Percentiles rank a stretch among this genome's conserved stretches.
Evolutionary conservation across 2,329 filamentous ascomycete species (phyloP).

Genomic region (Alternaria arborescens): DNA sequence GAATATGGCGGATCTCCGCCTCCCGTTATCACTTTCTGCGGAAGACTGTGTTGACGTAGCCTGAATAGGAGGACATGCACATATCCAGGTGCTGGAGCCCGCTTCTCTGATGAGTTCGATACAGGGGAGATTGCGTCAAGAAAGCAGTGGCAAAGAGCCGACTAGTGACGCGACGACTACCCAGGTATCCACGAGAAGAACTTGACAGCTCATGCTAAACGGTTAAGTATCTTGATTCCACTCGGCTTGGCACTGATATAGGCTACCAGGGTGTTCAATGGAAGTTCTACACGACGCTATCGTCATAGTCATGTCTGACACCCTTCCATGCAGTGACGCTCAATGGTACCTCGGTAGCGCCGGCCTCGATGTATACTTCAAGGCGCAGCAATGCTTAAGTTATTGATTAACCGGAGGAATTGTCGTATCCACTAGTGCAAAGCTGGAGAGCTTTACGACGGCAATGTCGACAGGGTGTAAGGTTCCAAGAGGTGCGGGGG

Average conservation of each 20-base stretch:
- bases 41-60: neutral
- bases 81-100: neutral
- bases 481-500: conserved; percentile 2
- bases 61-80: neutral
- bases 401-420: neutral
- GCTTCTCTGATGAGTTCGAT: neutral
- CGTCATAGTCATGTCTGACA: neutral
- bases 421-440: neutral
- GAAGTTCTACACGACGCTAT: neutral
- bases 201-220: neutral
- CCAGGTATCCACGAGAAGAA: neutral
- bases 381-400: neutral
- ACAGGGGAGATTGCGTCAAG: neutral
- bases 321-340: neutral
- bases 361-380: neutral
- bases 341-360: neutral
- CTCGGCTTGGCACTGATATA: neutral
- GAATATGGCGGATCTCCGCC: neutral
- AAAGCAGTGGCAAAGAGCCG: neutral
- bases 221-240: neutral
- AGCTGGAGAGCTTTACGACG: neutral
- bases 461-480: neutral
- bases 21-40: neutral
- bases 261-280: neutral
- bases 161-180: neutral